Evolutionary conservation across 306 rosid species (phyloP).

Genomic region (Vigna reflexopilosa): DNA sequence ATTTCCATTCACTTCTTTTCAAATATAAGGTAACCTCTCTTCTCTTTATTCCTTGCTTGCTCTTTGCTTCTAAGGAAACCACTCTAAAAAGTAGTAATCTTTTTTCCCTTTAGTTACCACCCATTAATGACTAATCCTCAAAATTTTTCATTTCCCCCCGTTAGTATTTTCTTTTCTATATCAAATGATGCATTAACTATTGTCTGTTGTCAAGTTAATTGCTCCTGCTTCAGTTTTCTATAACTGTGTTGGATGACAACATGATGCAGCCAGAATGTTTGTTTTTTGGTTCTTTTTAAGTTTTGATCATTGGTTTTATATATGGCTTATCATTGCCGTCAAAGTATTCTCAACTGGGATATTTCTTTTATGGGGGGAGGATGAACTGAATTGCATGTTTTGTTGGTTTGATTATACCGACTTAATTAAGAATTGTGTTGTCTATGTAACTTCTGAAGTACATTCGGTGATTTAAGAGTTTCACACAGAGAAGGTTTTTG

Average conservation of each 20-base stretch:
- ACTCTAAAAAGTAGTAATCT: not conserved
- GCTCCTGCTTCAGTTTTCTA: conserved; percentile 7
- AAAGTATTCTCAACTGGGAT: not conserved
- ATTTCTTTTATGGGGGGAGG: not conserved
- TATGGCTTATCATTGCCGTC: not conserved
- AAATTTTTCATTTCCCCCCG: not conserved
- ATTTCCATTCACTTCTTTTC: not conserved
- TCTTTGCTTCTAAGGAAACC: conserved; percentile 1
- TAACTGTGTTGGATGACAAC: conserved; percentile 1
- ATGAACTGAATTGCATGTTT: conserved; percentile 11
- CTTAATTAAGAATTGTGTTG: not conserved
- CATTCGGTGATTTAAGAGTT: not conserved
- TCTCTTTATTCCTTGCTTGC: conserved; percentile 1
- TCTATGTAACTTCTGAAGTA: conserved; percentile 21
- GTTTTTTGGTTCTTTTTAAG: not conserved
- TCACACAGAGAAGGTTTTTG: not conserved
- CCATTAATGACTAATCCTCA: not conserved
- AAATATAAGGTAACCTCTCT: conserved; percentile 40
- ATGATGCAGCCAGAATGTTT: conserved; percentile 1
- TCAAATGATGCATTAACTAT: not conserved
- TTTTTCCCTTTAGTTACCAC: not conserved
- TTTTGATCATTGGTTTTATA: not conserved
- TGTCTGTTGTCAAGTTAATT: not conserved
- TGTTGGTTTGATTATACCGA: conserved; percentile 9
- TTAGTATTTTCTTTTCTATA: not conserved